These are phyloP conservation scores for Trichoderma koningii DNA, from an alignment of 2,329 filamentous ascomycete species.

Conservation along the genomic window DNA sequence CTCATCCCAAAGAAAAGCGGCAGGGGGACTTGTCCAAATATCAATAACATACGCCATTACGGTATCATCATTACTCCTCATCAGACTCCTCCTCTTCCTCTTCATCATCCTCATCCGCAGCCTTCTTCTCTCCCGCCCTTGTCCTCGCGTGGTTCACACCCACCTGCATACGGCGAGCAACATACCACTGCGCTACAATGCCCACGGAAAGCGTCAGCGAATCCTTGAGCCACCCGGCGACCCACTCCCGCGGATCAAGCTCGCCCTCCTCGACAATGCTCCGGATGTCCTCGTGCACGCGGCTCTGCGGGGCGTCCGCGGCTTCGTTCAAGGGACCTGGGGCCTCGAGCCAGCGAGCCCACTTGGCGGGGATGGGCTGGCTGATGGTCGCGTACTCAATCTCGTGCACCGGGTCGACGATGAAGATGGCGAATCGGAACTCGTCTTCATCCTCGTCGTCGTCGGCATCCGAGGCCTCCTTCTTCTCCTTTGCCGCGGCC, in stretches of 20 bases:
- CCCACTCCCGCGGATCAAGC: constrained; percentile 95
- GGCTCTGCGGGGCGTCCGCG: constrained; percentile 41
- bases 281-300: constrained; percentile 76
- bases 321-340: constrained; percentile 55
- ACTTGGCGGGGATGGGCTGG: constrained; percentile 79
- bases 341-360: constrained; percentile 90
- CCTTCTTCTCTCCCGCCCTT: constrained; percentile 24
- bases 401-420: constrained; percentile 86
- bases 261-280: constrained; percentile 75
- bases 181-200: constrained; percentile 90
- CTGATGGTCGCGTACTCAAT: constrained; percentile 84
- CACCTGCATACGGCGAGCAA: constrained; percentile 92
- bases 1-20: neutral
- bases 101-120: neutral
- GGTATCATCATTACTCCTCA: constrained; percentile 21
- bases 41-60: neutral
- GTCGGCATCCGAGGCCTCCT: constrained; percentile 54
- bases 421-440: constrained; percentile 74
- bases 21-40: constrained; percentile 3
- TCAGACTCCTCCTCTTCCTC: constrained; percentile 14
- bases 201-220: constrained; percentile 75
- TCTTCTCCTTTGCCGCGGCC: constrained; percentile 57
- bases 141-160: constrained; percentile 71
- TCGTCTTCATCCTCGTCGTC: constrained; percentile 54
- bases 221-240: constrained; percentile 96